Evolutionary conservation across 768 basidiomycete species (phyloP).

Genomic region (Mycena latifolia): DNA sequence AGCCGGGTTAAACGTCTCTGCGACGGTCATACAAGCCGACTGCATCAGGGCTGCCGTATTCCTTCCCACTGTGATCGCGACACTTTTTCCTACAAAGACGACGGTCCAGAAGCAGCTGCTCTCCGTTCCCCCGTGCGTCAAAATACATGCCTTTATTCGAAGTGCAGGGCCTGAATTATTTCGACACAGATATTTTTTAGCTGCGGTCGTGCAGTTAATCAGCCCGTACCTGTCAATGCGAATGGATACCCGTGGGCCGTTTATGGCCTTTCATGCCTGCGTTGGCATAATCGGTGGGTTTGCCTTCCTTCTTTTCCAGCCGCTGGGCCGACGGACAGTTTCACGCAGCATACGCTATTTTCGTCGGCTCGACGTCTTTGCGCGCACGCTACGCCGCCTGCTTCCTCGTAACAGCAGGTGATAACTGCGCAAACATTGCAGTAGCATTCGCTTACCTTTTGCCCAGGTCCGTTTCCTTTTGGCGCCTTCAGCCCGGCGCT

Average conservation of each 20-base stretch:
- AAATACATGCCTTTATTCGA: neutral
- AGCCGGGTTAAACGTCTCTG: too few relatives aligned
- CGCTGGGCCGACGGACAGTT: too few relatives aligned
- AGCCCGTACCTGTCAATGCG: slow-evolving; percentile 17
- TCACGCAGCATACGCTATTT: slow-evolving; percentile 15
- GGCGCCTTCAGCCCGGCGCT: slow-evolving; percentile 12
- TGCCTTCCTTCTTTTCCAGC: neutral
- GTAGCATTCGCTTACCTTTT: too few relatives aligned
- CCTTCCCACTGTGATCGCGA: slow-evolving; percentile 11
- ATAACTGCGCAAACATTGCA: too few relatives aligned
- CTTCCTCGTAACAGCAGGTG: slow-evolving; percentile 16
- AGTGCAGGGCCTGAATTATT: neutral
- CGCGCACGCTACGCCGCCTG: slow-evolving; percentile 13
- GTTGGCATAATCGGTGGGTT: slow-evolving; percentile 14
- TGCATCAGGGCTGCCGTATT: slow-evolving; percentile 15
- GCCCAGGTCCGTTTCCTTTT: slow-evolving; percentile 11
- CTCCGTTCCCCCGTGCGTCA: slow-evolving; percentile 11
- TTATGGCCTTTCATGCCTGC: slow-evolving; percentile 9
- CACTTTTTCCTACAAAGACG: slow-evolving; percentile 11
- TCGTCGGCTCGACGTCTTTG: slow-evolving; percentile 11
- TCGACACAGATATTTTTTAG: slow-evolving; percentile 7
- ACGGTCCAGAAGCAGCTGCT: slow-evolving; percentile 14
- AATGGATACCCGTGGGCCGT: slow-evolving; percentile 10
- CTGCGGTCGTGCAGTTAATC: slow-evolving; percentile 12
- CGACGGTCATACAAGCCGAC: too few relatives aligned